phyloP scores from a whole-genome alignment of 2,329 filamentous ascomycete species.

The Seiridium unicorne region DNA sequence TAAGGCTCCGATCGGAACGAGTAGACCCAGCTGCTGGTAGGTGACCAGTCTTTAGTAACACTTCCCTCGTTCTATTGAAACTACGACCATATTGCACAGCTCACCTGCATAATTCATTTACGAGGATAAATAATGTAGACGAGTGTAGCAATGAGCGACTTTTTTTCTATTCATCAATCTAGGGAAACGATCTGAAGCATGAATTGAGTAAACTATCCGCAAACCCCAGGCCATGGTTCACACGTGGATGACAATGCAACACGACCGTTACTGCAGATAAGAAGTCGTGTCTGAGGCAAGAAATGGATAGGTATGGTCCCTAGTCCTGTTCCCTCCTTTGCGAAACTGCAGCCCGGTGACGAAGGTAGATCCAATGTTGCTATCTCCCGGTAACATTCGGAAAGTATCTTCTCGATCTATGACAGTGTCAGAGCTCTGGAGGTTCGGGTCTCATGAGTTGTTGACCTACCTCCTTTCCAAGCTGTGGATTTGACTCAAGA shows the following conservation, averaged over 20 bases:
- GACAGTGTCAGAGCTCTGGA: background rate
- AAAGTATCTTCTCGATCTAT: conserved; percentile 2
- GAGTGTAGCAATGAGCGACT: background rate
- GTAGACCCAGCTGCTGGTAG: too few relatives aligned
- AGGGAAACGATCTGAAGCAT: background rate
- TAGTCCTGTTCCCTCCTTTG: background rate
- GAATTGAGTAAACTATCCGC: background rate
- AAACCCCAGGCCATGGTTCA: background rate
- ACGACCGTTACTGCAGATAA: background rate
- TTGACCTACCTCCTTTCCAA: conserved; percentile 24
- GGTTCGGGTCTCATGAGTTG: background rate
- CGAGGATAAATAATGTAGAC: background rate
- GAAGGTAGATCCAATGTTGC: background rate
- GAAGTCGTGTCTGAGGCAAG: background rate
- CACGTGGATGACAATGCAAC: background rate
- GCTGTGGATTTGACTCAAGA: conserved; percentile 39
- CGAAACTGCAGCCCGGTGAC: background rate
- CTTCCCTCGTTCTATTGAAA: too few relatives aligned
- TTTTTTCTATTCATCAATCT: background rate
- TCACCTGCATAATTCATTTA: too few relatives aligned
- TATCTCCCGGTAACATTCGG: background rate
- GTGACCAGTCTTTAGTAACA: too few relatives aligned
- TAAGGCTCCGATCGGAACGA: too few relatives aligned
- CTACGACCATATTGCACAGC: too few relatives aligned
- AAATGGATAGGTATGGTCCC: background rate